Evolutionary conservation across 257 asterid genomes (phyloP), one percentile per base, ranked within the genome.

Genomic region (Forsythia suspensa): DNA sequence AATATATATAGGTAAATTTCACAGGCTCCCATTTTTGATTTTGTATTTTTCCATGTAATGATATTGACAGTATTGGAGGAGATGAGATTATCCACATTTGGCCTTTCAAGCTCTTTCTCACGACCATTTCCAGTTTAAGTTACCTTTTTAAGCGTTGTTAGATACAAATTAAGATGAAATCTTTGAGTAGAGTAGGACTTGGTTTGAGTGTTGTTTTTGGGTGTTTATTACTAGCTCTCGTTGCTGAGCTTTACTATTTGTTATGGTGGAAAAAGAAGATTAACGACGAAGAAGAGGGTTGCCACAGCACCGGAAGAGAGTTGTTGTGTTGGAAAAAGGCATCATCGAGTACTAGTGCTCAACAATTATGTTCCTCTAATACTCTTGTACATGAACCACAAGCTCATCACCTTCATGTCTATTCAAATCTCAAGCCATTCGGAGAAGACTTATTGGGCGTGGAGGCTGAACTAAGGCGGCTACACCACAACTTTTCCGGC

Each of bases 171-270:
- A 37, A 36, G 66, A 29, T 52, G 41, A 70, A 40, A 70, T 70
- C 74, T 42, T 38, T 70, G 46, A 70, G 74, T 70, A 42, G 29
- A 18, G 74, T 70, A 40, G 74, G 74, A 36, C 46, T 70, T 40
- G 74, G 51, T 70, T 70, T 70, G 55, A 70, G 52, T 70, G 52
- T 70, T 18, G 74, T 70, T 70, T 70, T 70, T 40, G 74, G 74
- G 52, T 70, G 74, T 70, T 42, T 70, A 63, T 63, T 63, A 9
- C 70, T 63, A 3, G 70, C 70, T 29, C 70, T 63, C 9, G 11
- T 63, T 63, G 70, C 70, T 63, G 70, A 63, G 40, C 39, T 63
- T 29, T 63, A 63, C 70, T 63, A 63, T 29, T 4, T 63, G 38
- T 12, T 63, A 63, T 63, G 70, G 70, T 63, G 70, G 70, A 63